Conservation (phyloP, 2,329 filamentous ascomycete species). For the Fusarium sarcochroum region DNA sequence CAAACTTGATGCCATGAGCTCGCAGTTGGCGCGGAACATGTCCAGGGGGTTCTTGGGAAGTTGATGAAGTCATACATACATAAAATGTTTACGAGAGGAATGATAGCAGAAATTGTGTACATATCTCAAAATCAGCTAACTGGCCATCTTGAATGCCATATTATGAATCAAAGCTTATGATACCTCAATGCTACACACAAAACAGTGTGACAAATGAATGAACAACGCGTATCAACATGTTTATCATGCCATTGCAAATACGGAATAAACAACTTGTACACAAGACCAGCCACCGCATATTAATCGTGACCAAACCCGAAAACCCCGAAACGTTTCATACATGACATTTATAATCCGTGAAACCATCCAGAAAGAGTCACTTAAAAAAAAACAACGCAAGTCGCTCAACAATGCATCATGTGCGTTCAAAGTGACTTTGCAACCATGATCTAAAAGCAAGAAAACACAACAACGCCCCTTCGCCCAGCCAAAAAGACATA, state of each 20-base stretch:
- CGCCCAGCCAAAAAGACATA: conserved; percentile 40
- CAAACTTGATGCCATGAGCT: conserved; percentile 79
- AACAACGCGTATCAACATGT: conserved; percentile 4
- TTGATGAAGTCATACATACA: conserved; percentile 21
- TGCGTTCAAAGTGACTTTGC: conserved; percentile 10
- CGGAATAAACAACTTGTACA: conserved; percentile 10
- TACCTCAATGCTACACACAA: no score
- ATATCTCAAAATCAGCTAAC: background rate
- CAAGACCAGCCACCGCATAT: conserved; percentile 19
- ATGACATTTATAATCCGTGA: conserved; percentile 17
- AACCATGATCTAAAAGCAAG: conserved; percentile 8
- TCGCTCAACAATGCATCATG: conserved; percentile 28
- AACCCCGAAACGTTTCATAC: conserved; percentile 26
- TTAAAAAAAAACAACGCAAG: conserved; percentile 14
- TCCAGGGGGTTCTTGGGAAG: conserved; percentile 72
- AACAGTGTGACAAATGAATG: background rate
- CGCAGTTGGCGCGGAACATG: conserved; percentile 76
- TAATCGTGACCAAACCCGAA: conserved; percentile 30
- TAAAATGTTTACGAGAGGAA: background rate
- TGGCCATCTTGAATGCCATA: conserved; percentile 6
- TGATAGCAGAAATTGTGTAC: background rate
- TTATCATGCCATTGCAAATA: conserved; percentile 27
- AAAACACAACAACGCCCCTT: conserved; percentile 44
- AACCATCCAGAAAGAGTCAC: conserved; percentile 10
- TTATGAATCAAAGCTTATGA: background rate